phyloP scores from a whole-genome alignment of 768 basidiomycete species.

The Lactarius sanguifluus region DNA sequence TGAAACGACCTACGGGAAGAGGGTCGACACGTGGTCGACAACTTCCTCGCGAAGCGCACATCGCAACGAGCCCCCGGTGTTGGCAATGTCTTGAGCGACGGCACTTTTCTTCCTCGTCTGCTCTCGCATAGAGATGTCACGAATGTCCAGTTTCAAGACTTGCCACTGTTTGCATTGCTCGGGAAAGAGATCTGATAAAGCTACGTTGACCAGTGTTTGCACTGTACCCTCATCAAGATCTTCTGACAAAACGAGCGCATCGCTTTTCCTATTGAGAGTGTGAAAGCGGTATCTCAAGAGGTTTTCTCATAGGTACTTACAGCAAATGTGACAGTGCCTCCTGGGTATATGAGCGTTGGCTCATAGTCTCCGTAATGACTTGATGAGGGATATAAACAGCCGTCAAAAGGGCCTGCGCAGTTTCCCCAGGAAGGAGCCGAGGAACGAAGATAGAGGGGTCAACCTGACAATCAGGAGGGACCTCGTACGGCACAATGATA shows the following conservation, averaged over 20 bases:
- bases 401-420: conserved; percentile 28
- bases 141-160: not conserved
- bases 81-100: not conserved
- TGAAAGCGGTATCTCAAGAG: not conserved
- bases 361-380: not conserved
- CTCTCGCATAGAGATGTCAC: not conserved
- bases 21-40: not conserved
- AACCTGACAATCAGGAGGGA: conserved; percentile 2
- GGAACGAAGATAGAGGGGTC: not conserved
- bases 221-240: conserved; percentile 1
- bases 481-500: not conserved
- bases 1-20: conserved; percentile 3
- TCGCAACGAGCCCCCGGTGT: not conserved
- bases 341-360: not conserved
- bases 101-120: not conserved
- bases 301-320: not conserved
- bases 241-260: not conserved
- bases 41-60: not conserved
- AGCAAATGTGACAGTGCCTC: conserved; percentile 4
- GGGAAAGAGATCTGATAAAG: not conserved
- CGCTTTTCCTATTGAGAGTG: not conserved
- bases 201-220: not conserved
- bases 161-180: not conserved
- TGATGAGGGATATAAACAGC: not conserved
- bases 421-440: conserved; percentile 26